A percentile compares a stretch with the other conserved stretches of the same genome.
phyloP scores from a whole-genome alignment of 2,329 filamentous ascomycete species.

The Paecilomyces formosus region DNA sequence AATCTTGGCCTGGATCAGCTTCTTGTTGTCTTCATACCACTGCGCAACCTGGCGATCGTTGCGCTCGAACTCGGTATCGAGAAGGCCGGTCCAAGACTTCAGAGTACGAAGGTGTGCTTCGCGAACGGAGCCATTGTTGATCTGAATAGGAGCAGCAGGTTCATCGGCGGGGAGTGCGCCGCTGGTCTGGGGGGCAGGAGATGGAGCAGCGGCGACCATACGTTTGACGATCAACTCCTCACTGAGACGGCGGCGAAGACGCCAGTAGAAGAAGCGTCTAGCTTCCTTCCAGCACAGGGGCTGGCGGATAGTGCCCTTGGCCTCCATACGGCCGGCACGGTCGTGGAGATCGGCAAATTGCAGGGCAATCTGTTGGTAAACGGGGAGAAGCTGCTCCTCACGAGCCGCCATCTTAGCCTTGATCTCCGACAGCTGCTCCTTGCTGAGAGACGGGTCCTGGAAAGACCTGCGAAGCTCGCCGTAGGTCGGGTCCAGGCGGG shows the following conservation, averaged over 20 bases:
- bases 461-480: slow-evolving; percentile 75
- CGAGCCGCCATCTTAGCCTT: slow-evolving; percentile 78
- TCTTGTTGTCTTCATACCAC: slow-evolving; percentile 95
- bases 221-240: slow-evolving; percentile 96
- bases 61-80: slow-evolving; percentile 60
- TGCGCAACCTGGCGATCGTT: slow-evolving; percentile 77
- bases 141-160: slow-evolving; percentile 18
- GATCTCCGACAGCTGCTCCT: slow-evolving; percentile 69
- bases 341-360: slow-evolving; percentile 98
- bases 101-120: slow-evolving; percentile 65
- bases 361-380: slow-evolving; percentile 90
- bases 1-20: slow-evolving; percentile 73
- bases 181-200: slow-evolving; percentile 24
- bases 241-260: slow-evolving; percentile 88
- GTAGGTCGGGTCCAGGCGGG: slow-evolving; percentile 80
- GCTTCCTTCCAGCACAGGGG: slow-evolving; percentile 79
- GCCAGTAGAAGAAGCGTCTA: slow-evolving; percentile 99
- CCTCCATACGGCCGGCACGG: slow-evolving; percentile 93
- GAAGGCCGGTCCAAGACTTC: slow-evolving; percentile 71
- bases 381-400: slow-evolving; percentile 81
- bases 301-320: slow-evolving; percentile 87
- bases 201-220: slow-evolving; percentile 51
- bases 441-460: slow-evolving; percentile 56
- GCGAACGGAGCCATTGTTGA: slow-evolving; percentile 44
- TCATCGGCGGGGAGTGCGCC: slow-evolving; percentile 36